Percentiles rank a stretch among this genome's conserved stretches.
Evolutionary conservation across 352 stramenopile genomes (phyloP).

Genomic region (Globisporangium paddicum): DNA sequence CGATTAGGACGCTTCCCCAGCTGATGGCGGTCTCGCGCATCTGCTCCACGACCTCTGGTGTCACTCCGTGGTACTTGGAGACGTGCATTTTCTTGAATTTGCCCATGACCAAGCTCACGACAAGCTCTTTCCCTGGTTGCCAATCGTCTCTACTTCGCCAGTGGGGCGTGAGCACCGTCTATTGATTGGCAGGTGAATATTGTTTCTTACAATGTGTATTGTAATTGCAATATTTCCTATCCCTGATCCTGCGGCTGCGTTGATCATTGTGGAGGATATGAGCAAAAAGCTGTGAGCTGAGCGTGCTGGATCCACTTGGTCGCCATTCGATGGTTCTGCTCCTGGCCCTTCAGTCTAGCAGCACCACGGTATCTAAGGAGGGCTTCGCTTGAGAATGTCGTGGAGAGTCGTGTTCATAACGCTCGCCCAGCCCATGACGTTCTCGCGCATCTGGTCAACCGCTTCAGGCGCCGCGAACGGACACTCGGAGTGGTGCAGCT

Average conservation of each 20-base stretch:
- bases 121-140: slow-evolving; percentile 17
- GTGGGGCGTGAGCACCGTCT: slow-evolving; percentile 26
- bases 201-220: no score
- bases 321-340: no score
- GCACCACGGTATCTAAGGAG: not conserved
- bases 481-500: slow-evolving; percentile 18
- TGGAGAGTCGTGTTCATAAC: slow-evolving; percentile 20
- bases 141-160: slow-evolving; percentile 8
- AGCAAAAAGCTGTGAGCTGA: no score
- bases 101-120: slow-evolving; percentile 22
- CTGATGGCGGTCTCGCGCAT: slow-evolving; percentile 11
- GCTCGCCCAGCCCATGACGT: slow-evolving; percentile 16
- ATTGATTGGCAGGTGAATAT: not conserved
- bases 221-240: no score
- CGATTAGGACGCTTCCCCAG: slow-evolving; percentile 20
- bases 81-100: slow-evolving; percentile 22
- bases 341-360: no score
- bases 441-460: slow-evolving; percentile 16
- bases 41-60: slow-evolving; percentile 15
- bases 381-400: slow-evolving; percentile 1
- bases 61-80: slow-evolving; percentile 12
- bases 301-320: no score
- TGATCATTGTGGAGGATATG: no score
- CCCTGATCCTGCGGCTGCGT: no score
- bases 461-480: slow-evolving; percentile 14